Evolutionary conservation across 345 rosid species (phyloP), one percentile per base, ranked within the genome.

Genomic region (Moricandia moricandioides): DNA sequence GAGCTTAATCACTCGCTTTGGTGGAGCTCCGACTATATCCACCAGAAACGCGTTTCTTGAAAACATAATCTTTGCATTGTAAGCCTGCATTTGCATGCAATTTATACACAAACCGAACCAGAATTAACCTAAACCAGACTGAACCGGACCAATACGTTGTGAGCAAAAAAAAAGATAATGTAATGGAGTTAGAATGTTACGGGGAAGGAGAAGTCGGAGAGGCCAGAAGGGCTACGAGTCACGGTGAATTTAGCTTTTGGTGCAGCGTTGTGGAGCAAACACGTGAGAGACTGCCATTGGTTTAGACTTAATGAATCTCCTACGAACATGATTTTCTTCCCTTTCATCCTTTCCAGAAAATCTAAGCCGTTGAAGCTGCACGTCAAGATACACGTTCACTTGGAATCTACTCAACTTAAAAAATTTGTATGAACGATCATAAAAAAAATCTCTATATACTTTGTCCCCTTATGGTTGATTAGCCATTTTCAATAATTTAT

Each of bases 251-350:
- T 69, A 1, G 77, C 78, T 0, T 34, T 30, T 3, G 97, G 93
- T 4, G 77, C 80, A 7, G 88, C 65, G n/a, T 80, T 71, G 70
- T 88, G 91, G 51, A 93, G 91, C 88, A 93, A 75, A 84, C 98
- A 89, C 5, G 93, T 85, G 16, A 93, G 86, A 3, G 98, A 93
- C 59, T 91, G 98, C 98, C 98, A 93, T 55, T 91, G 90, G 54
- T 93, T 93, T 60, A 91, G 75, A 77, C 91, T 84, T 45, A 91
- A 24, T n/a, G 97, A 93, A 37, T 93, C 96, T 67, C 98, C 98
- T 27, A 89, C 90, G 27, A 89, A 93, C 92, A 91, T 84, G 8
- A 93, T 8, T 74, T 67, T 84, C 82, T 89, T 93, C 76, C 96
- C 93, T 33, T 29, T 52, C 4, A 84, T 13, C 29, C 78, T 86